phyloP scores from a whole-genome alignment of 768 basidiomycete genomes.

The Amanita pallidorosea region DNA sequence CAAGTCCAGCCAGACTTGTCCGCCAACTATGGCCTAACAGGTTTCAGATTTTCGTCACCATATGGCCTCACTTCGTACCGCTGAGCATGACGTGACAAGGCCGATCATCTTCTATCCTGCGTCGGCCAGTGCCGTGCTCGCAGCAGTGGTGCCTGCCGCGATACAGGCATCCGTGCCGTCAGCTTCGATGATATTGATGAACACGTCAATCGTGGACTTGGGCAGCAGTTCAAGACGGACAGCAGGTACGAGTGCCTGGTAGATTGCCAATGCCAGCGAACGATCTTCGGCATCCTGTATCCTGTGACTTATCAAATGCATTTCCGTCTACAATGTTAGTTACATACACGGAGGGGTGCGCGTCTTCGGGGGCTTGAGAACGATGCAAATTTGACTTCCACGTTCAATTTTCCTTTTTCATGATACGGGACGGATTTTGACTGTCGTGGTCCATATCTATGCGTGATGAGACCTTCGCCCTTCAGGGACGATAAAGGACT shows the following conservation, averaged over 20 bases:
- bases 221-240: slow-evolving; percentile 86
- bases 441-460: slow-evolving; percentile 78
- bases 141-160: slow-evolving; percentile 79
- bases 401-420: slow-evolving; percentile 82
- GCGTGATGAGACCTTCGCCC: slow-evolving; percentile 7
- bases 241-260: slow-evolving; percentile 77
- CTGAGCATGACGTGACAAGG: slow-evolving; percentile 75
- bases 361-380: slow-evolving; percentile 75
- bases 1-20: slow-evolving; percentile 73
- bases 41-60: slow-evolving; percentile 1
- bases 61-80: slow-evolving; percentile 33
- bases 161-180: slow-evolving; percentile 86
- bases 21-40: slow-evolving; percentile 43
- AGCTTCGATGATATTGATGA: slow-evolving; percentile 82
- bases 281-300: slow-evolving; percentile 89
- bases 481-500: slow-evolving; percentile 19
- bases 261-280: slow-evolving; percentile 70
- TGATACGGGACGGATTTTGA: slow-evolving; percentile 72
- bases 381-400: slow-evolving; percentile 95
- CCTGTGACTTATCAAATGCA: slow-evolving; percentile 11
- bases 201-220: slow-evolving; percentile 89
- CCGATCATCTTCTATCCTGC: slow-evolving; percentile 89
- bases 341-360: slow-evolving; percentile 76
- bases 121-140: slow-evolving; percentile 83
- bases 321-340: slow-evolving; percentile 6